Percentiles rank a stretch among this genome's conserved stretches.
phyloP scores from a whole-genome alignment of 2,329 filamentous ascomycete species.

The Fusarium metavorans region DNA sequence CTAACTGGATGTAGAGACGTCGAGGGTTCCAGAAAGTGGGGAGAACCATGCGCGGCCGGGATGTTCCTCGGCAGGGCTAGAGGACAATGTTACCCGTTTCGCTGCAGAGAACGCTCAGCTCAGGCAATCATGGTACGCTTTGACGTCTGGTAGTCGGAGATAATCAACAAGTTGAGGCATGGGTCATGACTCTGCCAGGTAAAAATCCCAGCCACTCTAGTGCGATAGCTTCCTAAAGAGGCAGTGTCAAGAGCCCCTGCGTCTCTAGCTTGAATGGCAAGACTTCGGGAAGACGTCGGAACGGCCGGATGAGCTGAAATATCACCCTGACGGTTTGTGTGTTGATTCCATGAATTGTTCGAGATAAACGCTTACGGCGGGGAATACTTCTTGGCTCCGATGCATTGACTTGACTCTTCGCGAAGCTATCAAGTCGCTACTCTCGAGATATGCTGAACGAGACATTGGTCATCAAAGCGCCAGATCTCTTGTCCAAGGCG shows the following conservation, averaged over 20 bases:
- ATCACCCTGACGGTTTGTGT: not conserved
- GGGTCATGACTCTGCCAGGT: not conserved
- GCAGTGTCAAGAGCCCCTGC: slow-evolving; percentile 1
- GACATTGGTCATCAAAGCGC: not conserved
- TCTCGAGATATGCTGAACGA: not conserved
- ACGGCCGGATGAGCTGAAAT: not conserved
- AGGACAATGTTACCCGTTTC: too few relatives aligned
- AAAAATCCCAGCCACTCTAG: not conserved
- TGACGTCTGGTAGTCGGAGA: not conserved
- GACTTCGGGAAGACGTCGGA: not conserved
- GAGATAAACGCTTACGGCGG: not conserved
- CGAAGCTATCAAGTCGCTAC: not conserved
- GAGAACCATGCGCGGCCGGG: not conserved
- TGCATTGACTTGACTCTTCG: not conserved
- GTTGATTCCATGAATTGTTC: not conserved
- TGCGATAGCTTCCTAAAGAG: not conserved
- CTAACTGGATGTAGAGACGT: slow-evolving; percentile 2
- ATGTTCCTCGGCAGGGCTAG: not conserved
- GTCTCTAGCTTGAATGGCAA: not conserved
- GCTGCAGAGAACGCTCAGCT: not conserved
- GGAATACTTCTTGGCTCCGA: not conserved
- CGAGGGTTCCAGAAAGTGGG: slow-evolving; percentile 11
- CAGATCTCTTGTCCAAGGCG: not conserved
- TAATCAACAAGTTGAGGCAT: not conserved
- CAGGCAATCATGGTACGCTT: not conserved